These are phyloP conservation scores for Spatholobus suberectus DNA, from an alignment of 306 rosid species.

Conservation along the genomic window DNA sequence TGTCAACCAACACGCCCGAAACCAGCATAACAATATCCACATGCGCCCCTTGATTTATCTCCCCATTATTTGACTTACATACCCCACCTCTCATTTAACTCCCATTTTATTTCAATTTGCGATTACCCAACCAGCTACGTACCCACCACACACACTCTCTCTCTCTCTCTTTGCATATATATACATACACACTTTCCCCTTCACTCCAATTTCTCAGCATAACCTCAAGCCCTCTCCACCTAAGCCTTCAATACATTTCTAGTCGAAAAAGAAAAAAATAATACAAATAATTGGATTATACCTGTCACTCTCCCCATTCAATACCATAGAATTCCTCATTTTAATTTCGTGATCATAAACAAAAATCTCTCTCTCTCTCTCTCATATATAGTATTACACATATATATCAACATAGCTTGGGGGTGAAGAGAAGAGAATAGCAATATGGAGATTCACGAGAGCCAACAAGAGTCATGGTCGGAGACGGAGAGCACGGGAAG, in stretches of 20 bases:
- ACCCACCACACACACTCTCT: neutral
- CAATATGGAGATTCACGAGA: slow-evolving; percentile 71
- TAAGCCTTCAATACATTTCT: neutral
- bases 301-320: neutral
- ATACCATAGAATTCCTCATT: neutral
- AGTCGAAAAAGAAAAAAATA: neutral
- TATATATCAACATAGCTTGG: neutral
- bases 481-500: slow-evolving; percentile 64
- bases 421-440: neutral
- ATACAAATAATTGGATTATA: neutral
- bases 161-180: neutral
- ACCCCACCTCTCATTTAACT: neutral
- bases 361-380: too few relatives aligned
- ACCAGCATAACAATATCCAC: slow-evolving; percentile 43
- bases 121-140: neutral
- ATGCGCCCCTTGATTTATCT: slow-evolving; percentile 66
- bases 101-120: slow-evolving; percentile 19
- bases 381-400: too few relatives aligned
- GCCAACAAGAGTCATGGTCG: slow-evolving; percentile 60
- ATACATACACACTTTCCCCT: neutral
- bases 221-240: neutral
- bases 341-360: neutral
- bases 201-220: neutral
- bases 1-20: slow-evolving; percentile 45
- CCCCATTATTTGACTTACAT: slow-evolving; percentile 34